These are phyloP conservation scores for Rhodofomes roseus DNA, from an alignment of 1,284 basidiomycete species.

Conservation along the genomic window DNA sequence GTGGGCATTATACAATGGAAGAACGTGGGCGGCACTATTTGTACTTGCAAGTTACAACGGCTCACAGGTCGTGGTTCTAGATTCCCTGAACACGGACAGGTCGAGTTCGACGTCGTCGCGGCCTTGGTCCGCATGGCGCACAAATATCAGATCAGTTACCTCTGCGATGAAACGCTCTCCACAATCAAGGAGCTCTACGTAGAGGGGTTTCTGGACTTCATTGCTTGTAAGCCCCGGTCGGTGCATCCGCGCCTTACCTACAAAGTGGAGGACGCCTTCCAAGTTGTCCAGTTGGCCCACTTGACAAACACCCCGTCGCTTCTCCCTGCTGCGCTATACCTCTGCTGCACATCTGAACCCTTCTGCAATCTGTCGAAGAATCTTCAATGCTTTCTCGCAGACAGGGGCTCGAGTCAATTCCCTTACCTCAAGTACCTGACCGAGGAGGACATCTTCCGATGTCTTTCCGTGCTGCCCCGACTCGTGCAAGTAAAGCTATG, in stretches of 20 bases:
- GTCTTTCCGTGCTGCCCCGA: not conserved
- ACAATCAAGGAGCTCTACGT: conserved; percentile 19
- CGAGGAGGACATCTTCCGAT: not conserved
- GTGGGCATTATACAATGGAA: conserved; percentile 15
- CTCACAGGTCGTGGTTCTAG: not conserved
- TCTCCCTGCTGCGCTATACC: conserved; percentile 20
- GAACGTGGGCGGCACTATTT: conserved; percentile 11
- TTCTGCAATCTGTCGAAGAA: not conserved
- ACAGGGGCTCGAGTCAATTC: too few relatives aligned
- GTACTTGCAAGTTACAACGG: not conserved
- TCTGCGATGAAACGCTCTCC: conserved; percentile 16
- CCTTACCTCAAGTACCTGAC: not conserved
- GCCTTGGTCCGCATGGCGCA: conserved; percentile 20
- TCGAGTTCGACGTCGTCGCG: conserved; percentile 18
- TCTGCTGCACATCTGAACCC: conserved; percentile 10
- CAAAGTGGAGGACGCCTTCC: conserved; percentile 15
- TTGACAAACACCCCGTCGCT: conserved; percentile 17
- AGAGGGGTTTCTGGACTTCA: not conserved
- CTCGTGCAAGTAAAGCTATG: not conserved
- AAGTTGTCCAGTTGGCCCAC: conserved; percentile 18
- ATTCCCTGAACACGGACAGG: conserved; percentile 1
- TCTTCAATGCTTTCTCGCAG: not conserved
- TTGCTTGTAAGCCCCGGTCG: too few relatives aligned
- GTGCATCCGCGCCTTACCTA: not conserved
- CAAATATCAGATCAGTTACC: conserved; percentile 22